Percentiles rank a stretch among this genome's conserved stretches.
These are phyloP conservation scores for Clarireedia sp. DNA, from an alignment of 2,329 filamentous ascomycete species.

Conservation along the genomic window DNA sequence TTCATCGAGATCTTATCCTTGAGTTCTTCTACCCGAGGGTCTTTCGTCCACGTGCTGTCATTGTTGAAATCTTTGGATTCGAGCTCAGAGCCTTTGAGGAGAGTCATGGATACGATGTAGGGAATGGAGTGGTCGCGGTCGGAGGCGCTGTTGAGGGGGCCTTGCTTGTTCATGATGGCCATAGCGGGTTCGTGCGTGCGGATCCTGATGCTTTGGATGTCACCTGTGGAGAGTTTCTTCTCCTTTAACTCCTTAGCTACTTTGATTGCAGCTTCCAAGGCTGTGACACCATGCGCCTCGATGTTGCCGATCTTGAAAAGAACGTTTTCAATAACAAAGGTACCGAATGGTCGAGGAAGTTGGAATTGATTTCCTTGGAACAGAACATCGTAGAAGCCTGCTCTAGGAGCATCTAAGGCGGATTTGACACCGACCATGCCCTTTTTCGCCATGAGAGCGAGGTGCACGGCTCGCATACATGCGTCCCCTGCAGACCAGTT, in stretches of 20 bases:
- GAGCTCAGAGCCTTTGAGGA: slow-evolving; percentile 26
- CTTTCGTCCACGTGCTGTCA: slow-evolving; percentile 1
- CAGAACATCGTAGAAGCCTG: slow-evolving; percentile 31
- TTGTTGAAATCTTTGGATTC: slow-evolving; percentile 8
- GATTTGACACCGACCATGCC: slow-evolving; percentile 28
- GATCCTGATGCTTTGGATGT: slow-evolving; percentile 26
- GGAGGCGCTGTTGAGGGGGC: slow-evolving; percentile 25
- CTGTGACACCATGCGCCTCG: slow-evolving; percentile 31
- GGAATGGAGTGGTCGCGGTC: slow-evolving; percentile 33
- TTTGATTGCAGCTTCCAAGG: slow-evolving; percentile 29
- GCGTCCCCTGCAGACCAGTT: slow-evolving; percentile 37
- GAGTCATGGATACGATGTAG: slow-evolving; percentile 29
- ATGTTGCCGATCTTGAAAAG: slow-evolving; percentile 21
- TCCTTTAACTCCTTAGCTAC: slow-evolving; percentile 13
- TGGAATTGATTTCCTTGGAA: slow-evolving; percentile 16
- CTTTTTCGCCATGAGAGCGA: slow-evolving; percentile 26
- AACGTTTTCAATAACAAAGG: slow-evolving; percentile 25
- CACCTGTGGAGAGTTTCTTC: slow-evolving; percentile 10
- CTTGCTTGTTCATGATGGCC: slow-evolving; percentile 29
- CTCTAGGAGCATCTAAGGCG: slow-evolving; percentile 28
- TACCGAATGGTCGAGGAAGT: slow-evolving; percentile 17
- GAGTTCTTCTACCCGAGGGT: slow-evolving; percentile 11
- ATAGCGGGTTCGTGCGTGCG: slow-evolving; percentile 27
- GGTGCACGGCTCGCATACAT: slow-evolving; percentile 33
- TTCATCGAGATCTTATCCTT: slow-evolving; percentile 23